These are phyloP conservation scores for Combretum micranthum DNA, from an alignment of 345 rosid genomes.

Conservation along the genomic window DNA sequence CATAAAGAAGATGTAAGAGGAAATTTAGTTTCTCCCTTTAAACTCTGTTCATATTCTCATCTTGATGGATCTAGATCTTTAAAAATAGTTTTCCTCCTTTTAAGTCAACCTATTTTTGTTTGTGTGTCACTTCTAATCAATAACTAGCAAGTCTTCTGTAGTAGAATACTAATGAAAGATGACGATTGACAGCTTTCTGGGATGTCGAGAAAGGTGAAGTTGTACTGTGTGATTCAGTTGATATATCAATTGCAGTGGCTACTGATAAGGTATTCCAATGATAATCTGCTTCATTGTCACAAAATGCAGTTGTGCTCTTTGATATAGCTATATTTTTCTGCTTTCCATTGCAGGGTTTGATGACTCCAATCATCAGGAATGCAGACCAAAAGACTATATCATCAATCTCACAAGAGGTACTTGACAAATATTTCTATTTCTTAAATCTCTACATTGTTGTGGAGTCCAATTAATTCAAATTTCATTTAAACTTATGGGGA, in stretches of 20 bases:
- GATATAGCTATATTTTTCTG: neutral
- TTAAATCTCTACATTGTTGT: too few species aligned
- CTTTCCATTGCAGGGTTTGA: slow-evolving; percentile 59
- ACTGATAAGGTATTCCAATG: slow-evolving; percentile 73
- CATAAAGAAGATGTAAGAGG: too few species aligned
- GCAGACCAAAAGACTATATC: slow-evolving; percentile 94
- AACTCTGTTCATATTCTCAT: too few species aligned
- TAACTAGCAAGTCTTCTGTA: neutral
- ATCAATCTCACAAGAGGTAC: slow-evolving; percentile 79
- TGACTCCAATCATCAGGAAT: slow-evolving; percentile 88
- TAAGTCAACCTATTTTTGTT: neutral
- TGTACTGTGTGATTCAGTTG: slow-evolving; percentile 60
- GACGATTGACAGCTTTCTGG: slow-evolving; percentile 70
- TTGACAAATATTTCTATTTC: neutral
- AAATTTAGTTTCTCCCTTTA: too few species aligned
- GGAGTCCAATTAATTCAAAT: too few species aligned
- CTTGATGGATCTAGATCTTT: too few species aligned
- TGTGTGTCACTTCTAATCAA: slow-evolving; percentile 5
- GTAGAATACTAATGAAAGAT: slow-evolving; percentile 9
- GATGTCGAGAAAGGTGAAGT: slow-evolving; percentile 63
- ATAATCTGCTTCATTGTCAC: neutral
- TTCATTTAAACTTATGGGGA: too few species aligned
- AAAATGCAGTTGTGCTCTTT: neutral
- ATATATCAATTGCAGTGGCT: slow-evolving; percentile 94
- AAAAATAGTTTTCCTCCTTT: too few species aligned